Evolutionary conservation across 306 rosid genomes (phyloP), one percentile per base, ranked within the genome.

Genomic region (Cicer pinnatifidum): DNA sequence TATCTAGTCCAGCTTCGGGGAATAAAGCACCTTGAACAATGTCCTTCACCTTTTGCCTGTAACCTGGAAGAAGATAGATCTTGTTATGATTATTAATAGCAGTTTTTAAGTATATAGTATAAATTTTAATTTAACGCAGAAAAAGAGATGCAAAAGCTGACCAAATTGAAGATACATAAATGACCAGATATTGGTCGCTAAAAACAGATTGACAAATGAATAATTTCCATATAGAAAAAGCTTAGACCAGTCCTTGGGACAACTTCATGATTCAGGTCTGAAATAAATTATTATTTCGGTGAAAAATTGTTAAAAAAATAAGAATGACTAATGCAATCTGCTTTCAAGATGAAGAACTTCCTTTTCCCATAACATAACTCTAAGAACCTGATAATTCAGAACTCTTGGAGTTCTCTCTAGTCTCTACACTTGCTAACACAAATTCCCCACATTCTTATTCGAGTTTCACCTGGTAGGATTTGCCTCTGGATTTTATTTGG

Each of bases 1-100:
- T 80, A 57, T 90, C 91, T 47, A 90, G 80, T 51, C 99, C 97
- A 80, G 89, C 92, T 89, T 95, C 99, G 19, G 97, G 97, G 78
- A 95, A 95, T 53, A 95, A 84, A 81, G 97, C 99, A 61, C 93
- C 89, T 81, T 87, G 86, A 71, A 95, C 96, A 47, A 95, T 91
- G 69, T 95, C 99, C 78, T 85, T 90, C 33, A 86, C 91, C 72
- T 78, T 87, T 78, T 85, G 97, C 67, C 80, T 67, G 77, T 95
- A 90, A 77, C 97, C 99, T 95, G 79, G 69, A 76, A 73, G 33
- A 60, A 67, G 52, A 80, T 15, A 54, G 51, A 75, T 61, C 45
- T 54, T 48, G 39, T 13, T 17, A 17, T 20, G 45, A 48, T 57
- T 56, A 61, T 44, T 41, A 46, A 60, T 9, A 4, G 7, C 10